Evolutionary conservation across 2,329 filamentous ascomycete species (phyloP).

Genomic region (Epichloe coenophiala): DNA sequence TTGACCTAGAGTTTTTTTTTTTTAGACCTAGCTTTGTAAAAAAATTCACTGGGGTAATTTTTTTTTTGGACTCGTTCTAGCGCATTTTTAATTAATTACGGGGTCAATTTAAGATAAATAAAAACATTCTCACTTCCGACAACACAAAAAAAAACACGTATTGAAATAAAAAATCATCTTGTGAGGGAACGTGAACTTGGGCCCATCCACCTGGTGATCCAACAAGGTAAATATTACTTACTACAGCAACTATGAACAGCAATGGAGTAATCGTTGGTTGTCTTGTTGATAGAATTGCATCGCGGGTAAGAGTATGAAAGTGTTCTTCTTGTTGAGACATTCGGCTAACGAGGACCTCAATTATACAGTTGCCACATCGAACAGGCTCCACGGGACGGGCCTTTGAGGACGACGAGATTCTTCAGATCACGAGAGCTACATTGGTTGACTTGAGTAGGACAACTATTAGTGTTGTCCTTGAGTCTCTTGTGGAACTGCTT

Average conservation of each 20-base stretch:
- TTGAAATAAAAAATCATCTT: too few species aligned
- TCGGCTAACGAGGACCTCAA: not conserved
- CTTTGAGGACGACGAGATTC: slow-evolving; percentile 41
- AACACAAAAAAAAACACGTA: too few species aligned
- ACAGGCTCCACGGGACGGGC: slow-evolving; percentile 4
- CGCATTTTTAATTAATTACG: too few species aligned
- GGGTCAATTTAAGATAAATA: too few species aligned
- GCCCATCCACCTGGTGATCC: not conserved
- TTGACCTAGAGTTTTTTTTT: too few species aligned
- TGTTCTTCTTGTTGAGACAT: not conserved
- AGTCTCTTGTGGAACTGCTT: slow-evolving; percentile 41
- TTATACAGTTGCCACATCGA: slow-evolving; percentile 8
- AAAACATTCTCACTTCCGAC: too few species aligned
- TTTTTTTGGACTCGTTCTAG: too few species aligned
- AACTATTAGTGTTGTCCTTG: slow-evolving; percentile 39
- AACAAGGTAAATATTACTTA: slow-evolving; percentile 6
- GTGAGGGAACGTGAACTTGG: not conserved
- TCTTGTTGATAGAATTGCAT: slow-evolving; percentile 48
- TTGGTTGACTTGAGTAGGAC: slow-evolving; percentile 46
- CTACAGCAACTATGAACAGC: slow-evolving; percentile 35
- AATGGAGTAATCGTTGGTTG: slow-evolving; percentile 46
- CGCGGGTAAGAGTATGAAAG: slow-evolving; percentile 35
- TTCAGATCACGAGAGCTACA: slow-evolving; percentile 46
- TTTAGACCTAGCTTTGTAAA: too few species aligned
- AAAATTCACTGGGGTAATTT: too few species aligned